Evolutionary conservation across 192 early-diverging fungal species (phyloP), one percentile per base, ranked within the genome.

Genomic region (Coemansia sp.): DNA sequence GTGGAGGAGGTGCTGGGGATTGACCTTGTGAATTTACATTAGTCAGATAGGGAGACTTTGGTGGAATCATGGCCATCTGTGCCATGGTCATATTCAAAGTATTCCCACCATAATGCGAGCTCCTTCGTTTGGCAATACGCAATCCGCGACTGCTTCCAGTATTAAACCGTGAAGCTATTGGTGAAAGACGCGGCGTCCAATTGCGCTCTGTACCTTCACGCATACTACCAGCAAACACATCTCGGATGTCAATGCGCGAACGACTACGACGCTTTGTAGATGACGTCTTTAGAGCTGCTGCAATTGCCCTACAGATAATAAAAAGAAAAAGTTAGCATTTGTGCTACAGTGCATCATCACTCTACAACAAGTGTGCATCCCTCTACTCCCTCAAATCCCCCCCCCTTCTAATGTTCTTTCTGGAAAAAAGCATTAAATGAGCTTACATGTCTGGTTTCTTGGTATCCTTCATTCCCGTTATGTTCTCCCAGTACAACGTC

Each of bases 271-370:
- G 65, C 63, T 70, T 71, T 8, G 73, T 59, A 49, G 78, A 76
- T 27, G 78, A 76, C 1, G 78, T 76, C 56, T 81, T 81, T 0
- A 81, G 69, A 14, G 78, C 78, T 31, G 71, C 72, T 3, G 73
- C 66, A 25, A 81, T 73, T 2, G 73, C 73, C 25, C 74, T 77
- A 77, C 23, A 38, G 4, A 1, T 3, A 49, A 41, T 34, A 49
- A 23, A 47, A 14, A 28, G 0, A 61, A 24, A 53, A 26, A 53
- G 52, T 26, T 26, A 24, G 27, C 21, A 53, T 21, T n/a, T 22
- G 52, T 28, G 18, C 22, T 24, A 28, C 27, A 25, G 6, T 7
- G 22, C 14, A 26, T 53, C 27, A 16, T 44, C 16, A 3, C 38
- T 44, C 14, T 4, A 44, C 38, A 44, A 23, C 23, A 23, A 53